Base-by-base conservation (phyloP, 208 protist genomes). In the Endotrypanum monterogeii region DNA sequence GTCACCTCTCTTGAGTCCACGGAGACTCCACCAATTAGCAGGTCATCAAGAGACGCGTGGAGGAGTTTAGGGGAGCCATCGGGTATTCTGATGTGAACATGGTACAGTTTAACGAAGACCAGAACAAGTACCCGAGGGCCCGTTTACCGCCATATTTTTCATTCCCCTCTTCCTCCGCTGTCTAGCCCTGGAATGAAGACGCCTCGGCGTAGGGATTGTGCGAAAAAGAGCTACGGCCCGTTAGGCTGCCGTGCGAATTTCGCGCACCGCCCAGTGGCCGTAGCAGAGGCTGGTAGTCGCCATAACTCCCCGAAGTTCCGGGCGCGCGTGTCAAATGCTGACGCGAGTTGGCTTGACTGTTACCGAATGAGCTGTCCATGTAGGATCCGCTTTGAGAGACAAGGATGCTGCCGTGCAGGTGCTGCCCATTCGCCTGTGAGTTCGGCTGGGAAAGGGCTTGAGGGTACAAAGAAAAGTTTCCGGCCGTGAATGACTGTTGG, bases 141-240 rank as follows among this genome's bases (percentile, higher is more conserved):
- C 41, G 35, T 8, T 3, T 28, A 20, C 14, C n/a, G 35, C 44
- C 2, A 1, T 18, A 25, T 25, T 23, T 50, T 28, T 2, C 30
- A 11, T 14, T 32, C 12, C 23, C 14, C 28, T 6, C 3, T 5
- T 7, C 4, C 41, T 11, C 1, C 41, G 12, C 23, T 14, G 12
- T 39, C 74, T 56, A 67, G 56, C 57, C 78, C 54, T 90, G 81
- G 9, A 87, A 74, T 8, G 87, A 91, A 32, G 79, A 82, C 4
- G 87, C 79, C 46, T 86, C 90, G n/a, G 80, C 85, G 79, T 94
- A 94, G 3, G 90, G 90, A 69, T 94, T 94, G 70, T 94, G 87
- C 18, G 69, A 77, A 67, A 87, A 90, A 25, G 83, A 89, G 20
- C 76, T 74, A 14, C 75, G 74, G 12, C 74, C 44, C 55, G 54